These are phyloP conservation scores for Lichtheimia hyalospora DNA, from an alignment of 371 early-diverging fungal genomes.

Conservation along the genomic window DNA sequence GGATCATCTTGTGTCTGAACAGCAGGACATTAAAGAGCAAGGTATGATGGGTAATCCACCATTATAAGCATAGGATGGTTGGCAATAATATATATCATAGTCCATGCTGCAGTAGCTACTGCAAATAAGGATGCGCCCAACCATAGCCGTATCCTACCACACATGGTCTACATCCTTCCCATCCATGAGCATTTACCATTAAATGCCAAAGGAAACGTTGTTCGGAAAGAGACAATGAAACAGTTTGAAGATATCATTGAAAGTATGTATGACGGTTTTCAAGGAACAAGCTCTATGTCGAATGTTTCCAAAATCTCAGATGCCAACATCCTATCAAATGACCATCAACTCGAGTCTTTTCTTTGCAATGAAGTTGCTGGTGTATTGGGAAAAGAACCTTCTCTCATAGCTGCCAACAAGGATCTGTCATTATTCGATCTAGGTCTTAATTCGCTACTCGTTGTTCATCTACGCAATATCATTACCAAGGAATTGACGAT, in stretches of 20 bases:
- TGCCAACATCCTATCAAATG: no score
- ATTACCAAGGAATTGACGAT: background rate
- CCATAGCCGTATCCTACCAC: constrained; percentile 29
- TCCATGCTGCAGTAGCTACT: constrained; percentile 22
- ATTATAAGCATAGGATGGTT: constrained; percentile 8
- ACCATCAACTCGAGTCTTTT: no score
- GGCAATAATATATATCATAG: background rate
- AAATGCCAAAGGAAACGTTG: constrained; percentile 31
- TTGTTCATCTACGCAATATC: background rate
- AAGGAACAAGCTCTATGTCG: no score
- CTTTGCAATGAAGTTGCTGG: no score
- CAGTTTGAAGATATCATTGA: constrained; percentile 20
- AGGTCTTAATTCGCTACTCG: background rate
- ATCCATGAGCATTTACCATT: constrained; percentile 9
- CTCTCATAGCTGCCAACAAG: no score
- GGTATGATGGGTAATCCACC: background rate
- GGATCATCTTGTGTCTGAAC: background rate
- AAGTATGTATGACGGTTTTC: constrained; percentile 22
- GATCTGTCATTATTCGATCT: background rate
- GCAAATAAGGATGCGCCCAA: constrained; percentile 30
- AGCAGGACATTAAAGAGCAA: background rate
- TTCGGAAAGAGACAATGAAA: constrained; percentile 16
- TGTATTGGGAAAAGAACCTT: no score
- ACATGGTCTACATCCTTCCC: constrained; percentile 40
- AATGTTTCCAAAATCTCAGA: no score